Evolutionary conservation across 108 stramenopile species (phyloP).

Genomic region (Nannochloropsis granulata): DNA sequence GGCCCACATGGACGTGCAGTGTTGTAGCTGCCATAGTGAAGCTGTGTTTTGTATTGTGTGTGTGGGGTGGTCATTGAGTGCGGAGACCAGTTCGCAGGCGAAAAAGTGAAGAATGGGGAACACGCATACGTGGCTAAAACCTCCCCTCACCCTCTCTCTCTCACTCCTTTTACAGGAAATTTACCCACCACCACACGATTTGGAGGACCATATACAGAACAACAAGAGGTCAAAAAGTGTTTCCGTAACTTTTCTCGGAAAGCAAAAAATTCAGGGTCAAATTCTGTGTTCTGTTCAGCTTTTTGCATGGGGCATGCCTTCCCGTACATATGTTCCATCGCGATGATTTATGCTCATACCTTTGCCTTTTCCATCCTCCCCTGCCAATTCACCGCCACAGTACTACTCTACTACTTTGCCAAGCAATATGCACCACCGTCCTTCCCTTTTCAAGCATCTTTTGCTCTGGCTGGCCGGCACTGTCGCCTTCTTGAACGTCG

Average conservation of each 20-base stretch:
- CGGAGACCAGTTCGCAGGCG: too few species aligned
- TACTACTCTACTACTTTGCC: too few species aligned
- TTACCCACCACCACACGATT: background rate
- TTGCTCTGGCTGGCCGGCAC: background rate
- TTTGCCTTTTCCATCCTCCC: too few species aligned
- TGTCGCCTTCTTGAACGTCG: background rate
- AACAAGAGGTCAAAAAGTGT: background rate
- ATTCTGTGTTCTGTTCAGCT: too few species aligned
- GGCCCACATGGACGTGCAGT: constrained; percentile 22
- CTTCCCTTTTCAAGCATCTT: background rate
- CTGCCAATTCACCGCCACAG: too few species aligned
- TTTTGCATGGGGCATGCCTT: too few species aligned
- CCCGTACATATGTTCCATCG: too few species aligned
- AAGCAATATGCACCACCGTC: background rate
- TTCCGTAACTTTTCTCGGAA: background rate
- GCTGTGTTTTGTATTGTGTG: too few species aligned
- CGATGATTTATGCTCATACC: too few species aligned
- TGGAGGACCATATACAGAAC: background rate
- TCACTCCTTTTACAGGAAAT: background rate
- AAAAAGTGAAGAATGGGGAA: too few species aligned
- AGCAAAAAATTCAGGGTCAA: background rate
- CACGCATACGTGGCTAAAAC: background rate
- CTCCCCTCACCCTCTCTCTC: background rate
- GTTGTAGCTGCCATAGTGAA: background rate
- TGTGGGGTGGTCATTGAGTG: too few species aligned